These are phyloP conservation scores for Apophysomyces sp. DNA, from an alignment of 371 early-diverging fungal species.

Conservation along the genomic window DNA sequence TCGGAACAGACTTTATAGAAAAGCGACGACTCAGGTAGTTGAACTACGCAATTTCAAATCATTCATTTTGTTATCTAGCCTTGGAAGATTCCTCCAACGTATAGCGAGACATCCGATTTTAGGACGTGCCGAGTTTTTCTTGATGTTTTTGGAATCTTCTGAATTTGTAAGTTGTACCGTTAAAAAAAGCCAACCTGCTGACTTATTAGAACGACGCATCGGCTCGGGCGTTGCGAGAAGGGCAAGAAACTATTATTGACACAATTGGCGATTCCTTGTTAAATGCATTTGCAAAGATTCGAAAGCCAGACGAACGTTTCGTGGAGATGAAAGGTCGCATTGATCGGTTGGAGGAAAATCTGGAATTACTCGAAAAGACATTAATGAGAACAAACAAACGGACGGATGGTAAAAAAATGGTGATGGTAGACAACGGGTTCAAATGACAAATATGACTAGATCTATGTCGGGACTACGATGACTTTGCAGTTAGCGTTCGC, in stretches of 20 bases:
- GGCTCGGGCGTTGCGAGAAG: constrained; percentile 43
- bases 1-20: constrained; percentile 87
- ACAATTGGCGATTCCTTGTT: constrained; percentile 85
- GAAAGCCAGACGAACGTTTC: constrained; percentile 85
- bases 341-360: constrained; percentile 82
- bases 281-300: constrained; percentile 90
- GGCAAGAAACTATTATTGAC: constrained; percentile 77
- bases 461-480: constrained; percentile 75
- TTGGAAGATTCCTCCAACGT: constrained; percentile 81
- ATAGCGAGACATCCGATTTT: constrained; percentile 88
- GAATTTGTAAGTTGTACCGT: constrained; percentile 59
- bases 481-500: constrained; percentile 68
- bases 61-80: constrained; percentile 21
- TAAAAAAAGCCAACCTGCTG: neutral
- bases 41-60: neutral
- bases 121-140: constrained; percentile 64
- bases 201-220: constrained; percentile 51
- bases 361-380: constrained; percentile 76
- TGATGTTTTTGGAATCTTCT: constrained; percentile 78
- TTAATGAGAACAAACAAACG: constrained; percentile 75
- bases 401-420: constrained; percentile 52
- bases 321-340: constrained; percentile 77
- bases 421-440: neutral
- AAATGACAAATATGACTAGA: constrained; percentile 42
- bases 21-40: constrained; percentile 60